Percentiles rank a stretch among this genome's conserved stretches.
Evolutionary conservation across 2,329 filamentous ascomycete species (phyloP).

Genomic region (Hymenoscyphus scutula): DNA sequence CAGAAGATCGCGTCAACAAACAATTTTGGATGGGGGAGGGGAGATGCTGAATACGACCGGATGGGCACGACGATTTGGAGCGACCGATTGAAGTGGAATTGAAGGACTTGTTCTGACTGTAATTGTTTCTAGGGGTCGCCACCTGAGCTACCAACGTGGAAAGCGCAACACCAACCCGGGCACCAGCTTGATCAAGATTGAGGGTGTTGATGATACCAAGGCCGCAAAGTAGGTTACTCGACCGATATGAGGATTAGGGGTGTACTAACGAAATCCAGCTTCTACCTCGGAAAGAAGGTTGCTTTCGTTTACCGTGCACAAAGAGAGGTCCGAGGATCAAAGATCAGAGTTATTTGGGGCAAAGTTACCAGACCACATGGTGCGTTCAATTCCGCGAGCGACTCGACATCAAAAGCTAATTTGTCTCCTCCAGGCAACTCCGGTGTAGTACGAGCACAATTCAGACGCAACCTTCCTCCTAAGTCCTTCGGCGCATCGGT

Average conservation of each 20-base stretch:
- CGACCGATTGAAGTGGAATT: constrained; percentile 3
- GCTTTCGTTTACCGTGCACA: constrained; percentile 97
- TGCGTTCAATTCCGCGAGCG: constrained; percentile 45
- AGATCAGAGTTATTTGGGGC: constrained; percentile 99
- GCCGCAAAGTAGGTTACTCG: constrained; percentile 71
- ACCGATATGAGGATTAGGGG: not conserved
- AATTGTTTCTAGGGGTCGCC: constrained; percentile 71
- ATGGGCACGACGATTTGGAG: not conserved
- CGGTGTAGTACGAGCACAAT: constrained; percentile 96
- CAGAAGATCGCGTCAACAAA: constrained; percentile 4
- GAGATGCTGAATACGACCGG: constrained; percentile 13
- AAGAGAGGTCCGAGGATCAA: constrained; percentile 93
- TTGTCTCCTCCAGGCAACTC: constrained; percentile 70
- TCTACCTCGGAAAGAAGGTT: constrained; percentile 99
- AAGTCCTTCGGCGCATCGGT: constrained; percentile 96
- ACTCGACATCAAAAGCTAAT: constrained; percentile 16
- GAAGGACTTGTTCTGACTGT: constrained; percentile 25
- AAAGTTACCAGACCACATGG: constrained; percentile 95
- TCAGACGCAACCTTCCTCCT: constrained; percentile 91
- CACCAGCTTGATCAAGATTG: constrained; percentile 96
- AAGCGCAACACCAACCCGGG: constrained; percentile 88
- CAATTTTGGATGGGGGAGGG: constrained; percentile 14
- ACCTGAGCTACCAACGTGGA: constrained; percentile 96
- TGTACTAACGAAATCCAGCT: constrained; percentile 44
- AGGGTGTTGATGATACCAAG: constrained; percentile 89